These are phyloP conservation scores for Glonium stellatum DNA, from an alignment of 495 filamentous ascomycete species.

Conservation along the genomic window DNA sequence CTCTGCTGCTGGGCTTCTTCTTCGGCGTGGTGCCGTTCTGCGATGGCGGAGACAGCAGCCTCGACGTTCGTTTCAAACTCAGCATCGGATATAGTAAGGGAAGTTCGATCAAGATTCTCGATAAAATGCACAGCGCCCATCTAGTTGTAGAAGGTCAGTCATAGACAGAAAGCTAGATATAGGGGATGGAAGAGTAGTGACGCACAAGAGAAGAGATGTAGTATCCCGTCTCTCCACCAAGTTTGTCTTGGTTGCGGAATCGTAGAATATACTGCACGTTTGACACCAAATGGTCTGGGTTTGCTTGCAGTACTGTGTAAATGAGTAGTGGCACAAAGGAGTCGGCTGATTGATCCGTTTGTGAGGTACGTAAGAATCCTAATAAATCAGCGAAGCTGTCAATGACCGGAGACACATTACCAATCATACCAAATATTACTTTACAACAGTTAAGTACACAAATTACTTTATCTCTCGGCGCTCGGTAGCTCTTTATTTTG, in stretches of 20 bases:
- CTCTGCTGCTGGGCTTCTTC: slow-evolving; percentile 21
- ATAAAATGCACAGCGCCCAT: slow-evolving; percentile 97
- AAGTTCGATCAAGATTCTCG: slow-evolving; percentile 90
- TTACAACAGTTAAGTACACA: slow-evolving; percentile 99
- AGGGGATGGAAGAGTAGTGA: slow-evolving; percentile 3
- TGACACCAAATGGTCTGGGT: slow-evolving; percentile 89
- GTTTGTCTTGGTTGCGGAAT: slow-evolving; percentile 95
- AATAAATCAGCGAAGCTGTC: not conserved
- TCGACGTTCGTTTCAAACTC: slow-evolving; percentile 96
- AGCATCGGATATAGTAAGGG: slow-evolving; percentile 83
- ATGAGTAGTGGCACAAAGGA: slow-evolving; percentile 94
- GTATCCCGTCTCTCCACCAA: slow-evolving; percentile 93
- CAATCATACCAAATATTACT: slow-evolving; percentile 73
- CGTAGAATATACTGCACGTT: slow-evolving; percentile 98
- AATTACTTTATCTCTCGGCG: slow-evolving; percentile 95
- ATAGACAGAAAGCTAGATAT: not conserved
- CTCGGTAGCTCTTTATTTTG: slow-evolving; percentile 93
- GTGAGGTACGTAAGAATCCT: slow-evolving; percentile 86
- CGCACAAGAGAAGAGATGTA: slow-evolving; percentile 91
- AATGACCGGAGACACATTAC: not conserved
- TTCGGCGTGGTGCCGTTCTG: slow-evolving; percentile 67
- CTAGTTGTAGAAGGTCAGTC: slow-evolving; percentile 36
- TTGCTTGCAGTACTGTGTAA: slow-evolving; percentile 88
- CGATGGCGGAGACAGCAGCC: slow-evolving; percentile 90
- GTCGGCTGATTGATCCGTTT: slow-evolving; percentile 90